Conservation (phyloP, 2,329 filamentous ascomycete genomes). For the Phoma herbarum region DNA sequence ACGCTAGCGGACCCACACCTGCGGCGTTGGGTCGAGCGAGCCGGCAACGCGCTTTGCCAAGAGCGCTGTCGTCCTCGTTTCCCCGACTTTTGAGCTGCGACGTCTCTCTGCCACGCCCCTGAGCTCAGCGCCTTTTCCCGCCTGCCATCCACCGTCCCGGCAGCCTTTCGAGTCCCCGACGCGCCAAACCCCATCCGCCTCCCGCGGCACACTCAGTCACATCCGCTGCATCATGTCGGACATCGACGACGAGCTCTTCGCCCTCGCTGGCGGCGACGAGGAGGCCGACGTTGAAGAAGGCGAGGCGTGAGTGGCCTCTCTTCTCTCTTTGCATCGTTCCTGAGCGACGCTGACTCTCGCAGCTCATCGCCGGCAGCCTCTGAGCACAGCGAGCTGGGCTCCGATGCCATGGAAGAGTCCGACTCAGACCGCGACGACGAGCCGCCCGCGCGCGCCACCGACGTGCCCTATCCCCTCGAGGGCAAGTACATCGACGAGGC, state of each 20-base stretch:
- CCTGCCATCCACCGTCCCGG: conserved; percentile 14
- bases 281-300: conserved; percentile 74
- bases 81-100: conserved; percentile 32
- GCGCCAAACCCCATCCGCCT: conserved; percentile 14
- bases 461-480: conserved; percentile 82
- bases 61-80: conserved; percentile 27
- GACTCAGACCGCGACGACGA: conserved; percentile 61
- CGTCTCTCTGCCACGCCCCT: conserved; percentile 31
- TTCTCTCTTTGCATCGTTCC: background rate
- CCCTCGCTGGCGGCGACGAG: conserved; percentile 78
- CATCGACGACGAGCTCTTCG: conserved; percentile 91
- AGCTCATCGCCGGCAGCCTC: conserved; percentile 72
- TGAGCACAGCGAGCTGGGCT: conserved; percentile 78
- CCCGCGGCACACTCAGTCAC: conserved; percentile 11
- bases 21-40: background rate
- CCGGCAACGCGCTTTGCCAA: conserved; percentile 32
- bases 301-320: conserved; percentile 73
- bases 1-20: conserved; percentile 30
- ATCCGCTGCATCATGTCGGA: conserved; percentile 68
- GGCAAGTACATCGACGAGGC: conserved; percentile 74
- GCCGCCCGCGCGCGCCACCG: conserved; percentile 63
- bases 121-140: conserved; percentile 21
- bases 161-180: background rate
- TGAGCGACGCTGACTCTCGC: conserved; percentile 42
- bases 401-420: conserved; percentile 87